Evolutionary conservation across 2,329 filamentous ascomycete genomes (phyloP).

Genomic region (Cryphonectria radicalis): DNA sequence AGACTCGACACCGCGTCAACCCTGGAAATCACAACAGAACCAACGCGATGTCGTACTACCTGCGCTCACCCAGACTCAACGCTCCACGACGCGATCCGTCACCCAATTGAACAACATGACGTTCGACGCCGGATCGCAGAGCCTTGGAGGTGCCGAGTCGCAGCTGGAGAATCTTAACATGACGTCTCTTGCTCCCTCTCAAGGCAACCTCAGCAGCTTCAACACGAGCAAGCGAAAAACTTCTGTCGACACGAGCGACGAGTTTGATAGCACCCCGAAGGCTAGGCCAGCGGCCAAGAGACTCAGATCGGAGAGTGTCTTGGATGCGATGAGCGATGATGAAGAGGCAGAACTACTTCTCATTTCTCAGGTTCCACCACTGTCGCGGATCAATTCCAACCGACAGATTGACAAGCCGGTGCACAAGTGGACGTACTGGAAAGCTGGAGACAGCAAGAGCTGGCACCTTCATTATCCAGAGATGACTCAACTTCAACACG

Average conservation of each 20-base stretch:
- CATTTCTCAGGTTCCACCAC: conserved; percentile 51
- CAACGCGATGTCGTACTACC: conserved; percentile 32
- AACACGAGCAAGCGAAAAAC: conserved; percentile 62
- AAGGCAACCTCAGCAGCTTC: conserved; percentile 38
- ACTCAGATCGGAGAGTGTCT: conserved; percentile 54
- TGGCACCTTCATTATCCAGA: conserved; percentile 68
- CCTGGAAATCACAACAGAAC: conserved; percentile 29
- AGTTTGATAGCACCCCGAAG: conserved; percentile 45
- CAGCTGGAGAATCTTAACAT: conserved; percentile 50
- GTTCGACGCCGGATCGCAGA: conserved; percentile 59
- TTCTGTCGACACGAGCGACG: conserved; percentile 55
- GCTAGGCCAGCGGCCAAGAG: conserved; percentile 58
- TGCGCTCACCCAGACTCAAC: conserved; percentile 33
- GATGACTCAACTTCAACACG: conserved; percentile 64
- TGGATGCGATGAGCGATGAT: conserved; percentile 36
- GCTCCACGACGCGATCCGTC: conserved; percentile 44
- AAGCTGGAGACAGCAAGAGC: conserved; percentile 53
- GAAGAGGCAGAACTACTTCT: conserved; percentile 42
- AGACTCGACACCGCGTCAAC: conserved; percentile 36
- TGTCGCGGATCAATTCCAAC: conserved; percentile 53
- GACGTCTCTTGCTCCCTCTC: conserved; percentile 40
- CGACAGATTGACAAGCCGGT: conserved; percentile 62
- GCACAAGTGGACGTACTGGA: conserved; percentile 63
- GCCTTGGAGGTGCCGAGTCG: conserved; percentile 55
- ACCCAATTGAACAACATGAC: conserved; percentile 57